Base-by-base conservation (phyloP, 495 filamentous ascomycete genomes). In the Thermothielavioides terrestris region DNA sequence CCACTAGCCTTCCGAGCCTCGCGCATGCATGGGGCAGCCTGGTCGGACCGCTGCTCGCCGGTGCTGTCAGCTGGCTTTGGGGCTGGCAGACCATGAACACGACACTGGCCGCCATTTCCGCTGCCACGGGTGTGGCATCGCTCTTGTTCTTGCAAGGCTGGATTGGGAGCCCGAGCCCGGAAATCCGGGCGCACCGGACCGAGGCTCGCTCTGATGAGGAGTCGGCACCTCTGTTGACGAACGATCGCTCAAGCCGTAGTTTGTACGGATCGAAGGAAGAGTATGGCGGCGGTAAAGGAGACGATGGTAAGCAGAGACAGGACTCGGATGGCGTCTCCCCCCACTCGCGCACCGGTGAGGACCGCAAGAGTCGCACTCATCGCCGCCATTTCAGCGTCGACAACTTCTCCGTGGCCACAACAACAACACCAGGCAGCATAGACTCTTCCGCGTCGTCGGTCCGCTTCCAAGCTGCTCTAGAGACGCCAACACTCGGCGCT, bases 311-410 rank as follows among this genome's bases (percentile, higher is more conserved):
- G 0, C 17, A 5, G 11, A 27, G 34, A 15, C 25, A 39, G 7
- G 26, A 39, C 22, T 52, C 50, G 9, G 50, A 52, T 5, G 34
- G n/a, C 2, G 35, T 28, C 3, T 46, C 50, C 6, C 42, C 50
- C 18, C 42, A 46, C 10, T 35, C 50, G 2, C 50, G 42, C 17
- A 39, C 36, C 49, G 18, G 25, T 15, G 11, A 36, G 28, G 42
- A 30, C 20, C 26, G 28, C 31, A 49, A 48, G 18, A 18, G 21
- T 6, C 42, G 47, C 17, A 14, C 37, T 4, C 60, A 59, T 18
- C 60, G 57, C 42, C 50, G 62, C 1, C 57, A 63, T n/a, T 63
- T 65, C 27, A 61, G 60, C 31, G 56, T 63, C 23, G 60, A 59
- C 34, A 63, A 61, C 51, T 55, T 61, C 42, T 61, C 60, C 12